phyloP scores from a whole-genome alignment of 768 basidiomycete genomes.

The Cystobasidiopsis lactophilus region DNA sequence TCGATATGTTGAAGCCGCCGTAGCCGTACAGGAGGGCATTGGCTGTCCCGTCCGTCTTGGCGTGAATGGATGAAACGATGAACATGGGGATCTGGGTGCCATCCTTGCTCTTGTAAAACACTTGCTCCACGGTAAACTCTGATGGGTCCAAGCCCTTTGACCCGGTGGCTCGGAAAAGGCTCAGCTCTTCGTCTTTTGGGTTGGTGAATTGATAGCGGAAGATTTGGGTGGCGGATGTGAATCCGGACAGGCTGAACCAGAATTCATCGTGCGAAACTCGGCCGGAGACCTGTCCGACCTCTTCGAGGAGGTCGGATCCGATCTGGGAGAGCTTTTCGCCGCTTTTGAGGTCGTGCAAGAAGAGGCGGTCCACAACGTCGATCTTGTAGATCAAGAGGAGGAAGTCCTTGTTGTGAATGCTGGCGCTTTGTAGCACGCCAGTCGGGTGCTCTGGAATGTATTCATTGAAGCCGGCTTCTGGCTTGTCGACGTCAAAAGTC shows the following conservation, averaged over 20 bases:
- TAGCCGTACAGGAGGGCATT: constrained; percentile 2
- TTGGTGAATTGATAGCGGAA: constrained; percentile 38
- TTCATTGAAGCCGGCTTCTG: constrained; percentile 30
- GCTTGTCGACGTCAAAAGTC: constrained; percentile 12
- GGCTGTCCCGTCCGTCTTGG: neutral
- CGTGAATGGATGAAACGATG: constrained; percentile 30
- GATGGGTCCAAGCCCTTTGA: constrained; percentile 41
- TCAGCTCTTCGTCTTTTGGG: constrained; percentile 30
- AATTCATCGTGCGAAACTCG: constrained; percentile 38
- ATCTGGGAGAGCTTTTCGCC: constrained; percentile 38
- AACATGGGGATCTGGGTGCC: constrained; percentile 70
- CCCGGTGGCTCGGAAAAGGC: constrained; percentile 36
- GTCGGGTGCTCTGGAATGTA: constrained; percentile 47
- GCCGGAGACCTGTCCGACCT: constrained; percentile 32
- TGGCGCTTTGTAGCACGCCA: constrained; percentile 36
- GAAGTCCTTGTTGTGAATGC: constrained; percentile 34
- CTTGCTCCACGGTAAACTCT: constrained; percentile 51
- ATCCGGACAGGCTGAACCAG: constrained; percentile 41
- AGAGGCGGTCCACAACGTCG: constrained; percentile 62
- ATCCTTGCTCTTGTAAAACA: constrained; percentile 60
- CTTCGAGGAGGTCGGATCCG: constrained; percentile 45
- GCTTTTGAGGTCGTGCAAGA: constrained; percentile 36
- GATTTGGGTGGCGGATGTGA: constrained; percentile 48
- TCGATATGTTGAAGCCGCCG: too few relatives aligned
- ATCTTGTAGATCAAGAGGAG: constrained; percentile 45